Percentiles rank a stretch among this genome's conserved stretches.
These are phyloP conservation scores for Xylaria arbuscula DNA, from an alignment of 2,329 filamentous ascomycete species.

Conservation along the genomic window DNA sequence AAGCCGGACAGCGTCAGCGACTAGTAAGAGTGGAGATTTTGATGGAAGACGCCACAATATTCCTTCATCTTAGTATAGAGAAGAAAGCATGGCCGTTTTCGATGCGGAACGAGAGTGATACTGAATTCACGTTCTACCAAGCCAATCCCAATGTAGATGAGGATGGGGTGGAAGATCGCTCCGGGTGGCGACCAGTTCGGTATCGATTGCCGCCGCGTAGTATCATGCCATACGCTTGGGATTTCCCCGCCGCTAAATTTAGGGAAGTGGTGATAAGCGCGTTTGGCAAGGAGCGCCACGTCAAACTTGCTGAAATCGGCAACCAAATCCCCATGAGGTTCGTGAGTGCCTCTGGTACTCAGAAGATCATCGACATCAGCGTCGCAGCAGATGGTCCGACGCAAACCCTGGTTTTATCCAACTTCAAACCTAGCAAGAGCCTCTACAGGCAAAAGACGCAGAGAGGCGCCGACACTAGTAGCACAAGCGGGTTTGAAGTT, in stretches of 20 bases:
- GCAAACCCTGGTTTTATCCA: constrained; percentile 92
- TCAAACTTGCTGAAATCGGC: constrained; percentile 96
- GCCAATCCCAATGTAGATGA: constrained; percentile 93
- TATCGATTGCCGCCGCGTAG: constrained; percentile 93
- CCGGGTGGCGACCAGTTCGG: constrained; percentile 90
- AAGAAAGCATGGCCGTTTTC: constrained; percentile 98
- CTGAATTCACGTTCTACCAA: constrained; percentile 96
- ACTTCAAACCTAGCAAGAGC: constrained; percentile 92
- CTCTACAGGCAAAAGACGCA: constrained; percentile 76
- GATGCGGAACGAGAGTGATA: constrained; percentile 97
- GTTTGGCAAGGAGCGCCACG: constrained; percentile 84
- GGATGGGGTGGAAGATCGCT: constrained; percentile 83
- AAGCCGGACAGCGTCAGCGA: constrained; percentile 87
- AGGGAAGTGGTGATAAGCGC: constrained; percentile 89
- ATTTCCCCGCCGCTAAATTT: constrained; percentile 96
- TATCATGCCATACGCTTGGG: constrained; percentile 99
- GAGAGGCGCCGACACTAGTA: constrained; percentile 63
- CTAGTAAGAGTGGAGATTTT: constrained; percentile 89
- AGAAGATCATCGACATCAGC: constrained; percentile 96
- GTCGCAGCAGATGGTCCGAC: constrained; percentile 95
- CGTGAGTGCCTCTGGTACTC: constrained; percentile 71
- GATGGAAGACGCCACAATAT: constrained; percentile 93
- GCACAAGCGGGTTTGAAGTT: constrained; percentile 84
- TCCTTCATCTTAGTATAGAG: constrained; percentile 89
- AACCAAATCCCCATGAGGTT: constrained; percentile 96